Evolutionary conservation across 1,284 basidiomycete species (phyloP), one percentile per base, ranked within the genome.

Genomic region (Waitea zeae): DNA sequence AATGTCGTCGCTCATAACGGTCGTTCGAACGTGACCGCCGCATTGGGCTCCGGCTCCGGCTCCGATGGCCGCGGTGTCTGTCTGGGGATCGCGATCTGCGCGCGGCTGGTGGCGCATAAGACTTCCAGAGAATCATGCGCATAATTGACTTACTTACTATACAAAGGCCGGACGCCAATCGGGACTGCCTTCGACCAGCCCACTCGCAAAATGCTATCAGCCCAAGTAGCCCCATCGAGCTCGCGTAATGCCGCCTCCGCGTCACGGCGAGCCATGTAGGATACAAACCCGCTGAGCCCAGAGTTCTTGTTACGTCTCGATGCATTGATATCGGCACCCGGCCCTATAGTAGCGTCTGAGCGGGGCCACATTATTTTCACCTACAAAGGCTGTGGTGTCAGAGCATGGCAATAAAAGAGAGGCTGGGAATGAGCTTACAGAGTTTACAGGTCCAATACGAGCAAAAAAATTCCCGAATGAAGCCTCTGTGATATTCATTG

Each of bases 341-440:
- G 75, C 20, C 76, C 77, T n/a, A 51, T 42, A 2, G 62, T 59
- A 3, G 50, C 59, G 45, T 81, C 78, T 4, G 63, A 64, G 36
- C 81, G 67, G 36, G 89, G 90, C 88, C 89, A 96, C 89, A 96
- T 93, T 40, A 96, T 78, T 61, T 95, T 92, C 36, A 86, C 80
- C 81, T 84, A 41, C 4, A 28, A 31, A 32, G 28, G 34, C 30
- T 28, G 12, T 36, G 38, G 36, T 18, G 17, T 22, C 39, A n/a
- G n/a, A n/a, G n/a, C n/a, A n/a, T n/a, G n/a, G n/a, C n/a, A 20
- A 26, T 24, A 12, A 31, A 18, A 18, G 20, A 38, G 35, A 7
- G 17, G 11, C 38, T 26, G 33, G n/a, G n/a, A 17, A 15, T 22
- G 36, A 19, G 56, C 64, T 36, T 45, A 78, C 75, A 17, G 77